These are phyloP conservation scores for Aurantiochytrium sp. DNA, from an alignment of 108 stramenopile genomes.

Conservation along the genomic window DNA sequence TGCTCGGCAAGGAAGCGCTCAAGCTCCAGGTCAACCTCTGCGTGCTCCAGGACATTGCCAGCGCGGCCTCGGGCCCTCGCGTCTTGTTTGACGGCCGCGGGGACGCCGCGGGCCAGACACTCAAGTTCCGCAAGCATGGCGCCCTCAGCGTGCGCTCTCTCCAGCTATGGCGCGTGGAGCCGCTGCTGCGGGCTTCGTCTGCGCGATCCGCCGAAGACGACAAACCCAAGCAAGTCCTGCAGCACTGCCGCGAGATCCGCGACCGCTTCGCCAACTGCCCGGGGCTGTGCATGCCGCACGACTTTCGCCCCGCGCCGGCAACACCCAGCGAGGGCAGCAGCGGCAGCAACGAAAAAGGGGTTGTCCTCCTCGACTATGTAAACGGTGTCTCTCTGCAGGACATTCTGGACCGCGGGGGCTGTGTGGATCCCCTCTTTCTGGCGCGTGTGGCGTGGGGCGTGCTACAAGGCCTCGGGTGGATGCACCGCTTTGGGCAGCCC, in stretches of 20 bases:
- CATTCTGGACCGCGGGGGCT: background rate
- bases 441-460: slow-evolving; percentile 7
- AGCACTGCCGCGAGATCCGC: background rate
- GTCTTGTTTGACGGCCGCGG: no score
- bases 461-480: slow-evolving; percentile 4
- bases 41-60: background rate
- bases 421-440: background rate
- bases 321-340: background rate
- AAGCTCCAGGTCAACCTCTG: background rate
- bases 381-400: background rate
- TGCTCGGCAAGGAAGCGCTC: background rate
- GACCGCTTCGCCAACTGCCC: background rate
- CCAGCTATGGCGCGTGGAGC: background rate
- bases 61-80: no score
- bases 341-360: background rate
- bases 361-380: background rate
- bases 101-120: no score
- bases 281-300: background rate
- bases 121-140: background rate
- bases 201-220: no score
- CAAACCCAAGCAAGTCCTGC: background rate
- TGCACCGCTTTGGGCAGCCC: background rate
- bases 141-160: background rate
- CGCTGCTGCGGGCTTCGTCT: background rate
- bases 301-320: background rate